These are phyloP conservation scores for Fraxinus ornus DNA, from an alignment of 305 asterid species.

Conservation along the genomic window DNA sequence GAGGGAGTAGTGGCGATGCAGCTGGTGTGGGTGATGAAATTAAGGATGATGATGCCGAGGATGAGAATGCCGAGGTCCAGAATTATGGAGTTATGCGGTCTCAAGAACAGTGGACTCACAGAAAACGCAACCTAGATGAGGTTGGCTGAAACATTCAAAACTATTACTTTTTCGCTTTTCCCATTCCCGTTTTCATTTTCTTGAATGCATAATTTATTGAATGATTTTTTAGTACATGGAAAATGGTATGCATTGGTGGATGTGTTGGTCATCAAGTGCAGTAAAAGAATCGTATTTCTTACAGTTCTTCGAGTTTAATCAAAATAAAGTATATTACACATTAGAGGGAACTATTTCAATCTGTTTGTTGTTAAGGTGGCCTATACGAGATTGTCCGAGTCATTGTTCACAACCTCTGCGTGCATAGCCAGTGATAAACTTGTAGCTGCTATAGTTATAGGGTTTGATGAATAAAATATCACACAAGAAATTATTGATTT, in stretches of 20 bases:
- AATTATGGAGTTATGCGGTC: constrained; percentile 41
- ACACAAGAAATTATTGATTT: neutral
- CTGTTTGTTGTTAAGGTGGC: neutral
- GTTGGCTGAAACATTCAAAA: constrained; percentile 33
- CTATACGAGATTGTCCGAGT: neutral
- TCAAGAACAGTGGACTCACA: constrained; percentile 57
- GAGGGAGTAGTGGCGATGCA: constrained; percentile 61
- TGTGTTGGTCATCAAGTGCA: constrained; percentile 2
- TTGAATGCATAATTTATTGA: constrained; percentile 7
- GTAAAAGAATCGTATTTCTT: neutral
- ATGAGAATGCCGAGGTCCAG: constrained; percentile 46
- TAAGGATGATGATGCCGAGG: constrained; percentile 28
- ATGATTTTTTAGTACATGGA: neutral
- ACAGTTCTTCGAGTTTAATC: neutral
- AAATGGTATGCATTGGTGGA: neutral
- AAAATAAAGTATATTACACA: neutral
- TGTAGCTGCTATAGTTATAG: neutral
- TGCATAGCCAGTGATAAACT: neutral
- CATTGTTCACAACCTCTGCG: neutral
- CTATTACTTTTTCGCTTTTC: neutral
- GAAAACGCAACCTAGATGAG: constrained; percentile 81
- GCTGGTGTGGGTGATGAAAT: constrained; percentile 68
- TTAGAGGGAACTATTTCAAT: neutral
- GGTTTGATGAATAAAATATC: neutral
- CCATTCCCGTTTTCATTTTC: neutral